Conservation (phyloP, 306 rosid species). For the Cicer arietinum region DNA sequence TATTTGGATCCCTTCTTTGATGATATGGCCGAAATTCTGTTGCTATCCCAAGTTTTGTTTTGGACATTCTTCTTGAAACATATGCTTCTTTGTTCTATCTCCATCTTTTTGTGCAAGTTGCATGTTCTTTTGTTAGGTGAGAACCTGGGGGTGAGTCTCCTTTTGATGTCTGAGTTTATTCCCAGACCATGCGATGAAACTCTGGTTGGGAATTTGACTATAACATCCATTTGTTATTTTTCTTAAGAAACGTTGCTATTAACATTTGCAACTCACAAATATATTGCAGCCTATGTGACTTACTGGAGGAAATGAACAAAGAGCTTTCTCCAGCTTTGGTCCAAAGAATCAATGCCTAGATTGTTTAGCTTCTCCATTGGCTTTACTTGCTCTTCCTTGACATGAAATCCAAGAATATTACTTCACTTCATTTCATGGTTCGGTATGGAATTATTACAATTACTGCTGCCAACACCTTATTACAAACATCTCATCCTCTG, state of each 20-base stretch:
- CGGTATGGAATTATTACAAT: not conserved
- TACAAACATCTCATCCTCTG: not conserved
- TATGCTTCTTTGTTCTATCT: constrained; percentile 15
- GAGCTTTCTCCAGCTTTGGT: constrained; percentile 39
- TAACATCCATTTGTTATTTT: constrained; percentile 45
- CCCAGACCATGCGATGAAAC: constrained; percentile 32
- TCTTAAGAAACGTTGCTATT: not conserved
- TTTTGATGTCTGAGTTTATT: constrained; percentile 31
- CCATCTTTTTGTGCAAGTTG: constrained; percentile 40
- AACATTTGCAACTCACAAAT: constrained; percentile 18
- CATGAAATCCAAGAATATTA: constrained; percentile 64
- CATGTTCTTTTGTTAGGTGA: constrained; percentile 38
- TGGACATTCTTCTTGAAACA: constrained; percentile 34
- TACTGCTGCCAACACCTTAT: not conserved
- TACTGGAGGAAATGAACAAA: constrained; percentile 55
- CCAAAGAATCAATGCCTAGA: constrained; percentile 49
- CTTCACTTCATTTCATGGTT: constrained; percentile 26
- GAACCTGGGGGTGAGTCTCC: constrained; percentile 28
- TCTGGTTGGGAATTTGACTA: constrained; percentile 40
- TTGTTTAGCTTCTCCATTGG: constrained; percentile 42
- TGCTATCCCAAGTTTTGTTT: constrained; percentile 15
- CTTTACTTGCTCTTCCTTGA: constrained; percentile 46
- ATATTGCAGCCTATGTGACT: constrained; percentile 21
- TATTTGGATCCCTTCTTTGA: constrained; percentile 22
- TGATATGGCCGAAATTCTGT: constrained; percentile 38